These are phyloP conservation scores for Leucocoprinus leucothites DNA, from an alignment of 768 basidiomycete genomes.

Conservation along the genomic window DNA sequence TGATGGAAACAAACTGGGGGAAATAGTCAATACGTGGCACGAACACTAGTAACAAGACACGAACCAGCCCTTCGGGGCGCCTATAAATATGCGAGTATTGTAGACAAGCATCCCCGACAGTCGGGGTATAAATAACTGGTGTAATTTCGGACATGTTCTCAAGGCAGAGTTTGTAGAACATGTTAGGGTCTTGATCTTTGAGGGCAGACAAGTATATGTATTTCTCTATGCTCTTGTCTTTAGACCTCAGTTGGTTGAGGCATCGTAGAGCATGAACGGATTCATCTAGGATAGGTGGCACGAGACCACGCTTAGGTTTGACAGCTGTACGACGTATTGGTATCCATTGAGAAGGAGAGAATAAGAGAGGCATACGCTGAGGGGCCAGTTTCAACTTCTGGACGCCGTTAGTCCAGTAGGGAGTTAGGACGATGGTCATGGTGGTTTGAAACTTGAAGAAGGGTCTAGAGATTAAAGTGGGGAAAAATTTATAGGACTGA, in stretches of 20 bases:
- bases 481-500: constrained; percentile 1
- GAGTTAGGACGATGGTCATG: constrained; percentile 67
- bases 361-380: constrained; percentile 42
- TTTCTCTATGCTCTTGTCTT: constrained; percentile 73
- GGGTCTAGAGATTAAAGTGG: constrained; percentile 8
- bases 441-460: constrained; percentile 8
- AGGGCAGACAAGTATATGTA: constrained; percentile 81
- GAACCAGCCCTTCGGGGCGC: constrained; percentile 69
- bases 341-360: constrained; percentile 5
- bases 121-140: constrained; percentile 90
- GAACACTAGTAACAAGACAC: constrained; percentile 18
- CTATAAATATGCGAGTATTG: constrained; percentile 80
- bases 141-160: constrained; percentile 66
- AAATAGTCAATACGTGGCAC: constrained; percentile 12
- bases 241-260: constrained; percentile 70
- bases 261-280: constrained; percentile 55
- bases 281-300: constrained; percentile 56
- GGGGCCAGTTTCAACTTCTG: constrained; percentile 66
- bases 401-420: constrained; percentile 66
- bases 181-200: constrained; percentile 64
- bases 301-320: constrained; percentile 49
- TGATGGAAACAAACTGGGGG: constrained; percentile 68
- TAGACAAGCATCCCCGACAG: constrained; percentile 87
- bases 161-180: constrained; percentile 79
- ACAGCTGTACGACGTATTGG: constrained; percentile 30